These are phyloP conservation scores for Trichosporon inkin DNA, from an alignment of 1,284 basidiomycete species.

Conservation along the genomic window DNA sequence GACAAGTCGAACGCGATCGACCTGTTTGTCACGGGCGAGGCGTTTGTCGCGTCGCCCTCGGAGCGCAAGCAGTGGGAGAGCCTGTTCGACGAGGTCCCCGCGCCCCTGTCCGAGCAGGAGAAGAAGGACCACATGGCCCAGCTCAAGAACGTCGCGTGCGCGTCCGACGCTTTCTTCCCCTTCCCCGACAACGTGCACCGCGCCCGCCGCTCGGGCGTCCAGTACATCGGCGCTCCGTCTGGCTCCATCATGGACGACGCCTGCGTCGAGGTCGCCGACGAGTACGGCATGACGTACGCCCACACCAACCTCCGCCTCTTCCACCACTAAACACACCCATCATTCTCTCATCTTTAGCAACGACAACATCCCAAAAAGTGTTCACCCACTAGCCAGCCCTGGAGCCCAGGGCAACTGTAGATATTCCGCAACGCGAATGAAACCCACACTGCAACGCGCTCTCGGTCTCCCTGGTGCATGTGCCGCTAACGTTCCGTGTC, in stretches of 20 bases:
- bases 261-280: constrained; percentile 90
- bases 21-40: constrained; percentile 87
- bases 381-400: not conserved
- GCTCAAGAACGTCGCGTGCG: constrained; percentile 82
- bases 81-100: constrained; percentile 73
- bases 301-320: constrained; percentile 63
- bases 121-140: constrained; percentile 65
- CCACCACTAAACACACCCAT: constrained; percentile 14
- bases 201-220: constrained; percentile 83
- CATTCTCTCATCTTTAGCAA: constrained; percentile 1
- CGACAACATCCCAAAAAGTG: not conserved
- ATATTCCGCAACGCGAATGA: not conserved
- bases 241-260: constrained; percentile 97
- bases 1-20: constrained; percentile 99
- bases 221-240: constrained; percentile 87
- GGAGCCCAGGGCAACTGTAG: not conserved
- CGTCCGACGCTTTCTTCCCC: constrained; percentile 98
- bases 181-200: constrained; percentile 98
- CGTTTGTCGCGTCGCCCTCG: constrained; percentile 66
- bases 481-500: not conserved
- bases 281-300: constrained; percentile 80
- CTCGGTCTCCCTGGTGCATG: too few species aligned
- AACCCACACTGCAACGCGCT: not conserved
- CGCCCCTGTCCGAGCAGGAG: constrained; percentile 66
- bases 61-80: constrained; percentile 91